Conservation (phyloP, 1,284 basidiomycete species). For the Schizophyllum commune region DNA sequence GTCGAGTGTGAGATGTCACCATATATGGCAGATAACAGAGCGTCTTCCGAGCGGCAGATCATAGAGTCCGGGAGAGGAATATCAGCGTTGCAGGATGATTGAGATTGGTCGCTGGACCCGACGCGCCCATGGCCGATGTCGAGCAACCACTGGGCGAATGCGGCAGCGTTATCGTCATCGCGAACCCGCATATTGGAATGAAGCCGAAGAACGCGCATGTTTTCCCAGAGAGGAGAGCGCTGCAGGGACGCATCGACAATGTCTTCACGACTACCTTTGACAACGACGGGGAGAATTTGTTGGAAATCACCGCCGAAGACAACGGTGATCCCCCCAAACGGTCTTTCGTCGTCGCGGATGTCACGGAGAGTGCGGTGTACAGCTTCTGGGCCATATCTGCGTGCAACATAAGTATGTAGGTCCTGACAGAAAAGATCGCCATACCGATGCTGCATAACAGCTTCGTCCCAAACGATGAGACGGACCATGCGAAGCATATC, state of each 20-base stretch:
- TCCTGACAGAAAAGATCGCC: too few species aligned
- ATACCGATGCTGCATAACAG: conserved; percentile 21
- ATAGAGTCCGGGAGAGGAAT: conserved; percentile 10
- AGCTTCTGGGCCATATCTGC: not conserved
- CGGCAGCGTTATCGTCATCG: not conserved
- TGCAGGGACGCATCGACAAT: conserved; percentile 27
- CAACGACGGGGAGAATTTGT: conserved; percentile 23
- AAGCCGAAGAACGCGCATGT: conserved; percentile 22
- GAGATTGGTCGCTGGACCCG: not conserved
- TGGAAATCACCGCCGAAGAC: conserved; percentile 35
- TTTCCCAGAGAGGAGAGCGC: conserved; percentile 27
- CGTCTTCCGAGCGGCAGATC: conserved; percentile 8
- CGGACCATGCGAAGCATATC: conserved; percentile 16
- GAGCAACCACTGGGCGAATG: conserved; percentile 31
- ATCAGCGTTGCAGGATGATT: too few species aligned
- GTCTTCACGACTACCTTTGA: conserved; percentile 22
- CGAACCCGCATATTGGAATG: conserved; percentile 31
- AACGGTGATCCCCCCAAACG: conserved; percentile 32
- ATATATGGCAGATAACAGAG: conserved; percentile 21
- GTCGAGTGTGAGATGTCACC: conserved; percentile 11
- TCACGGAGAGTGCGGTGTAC: conserved; percentile 15
- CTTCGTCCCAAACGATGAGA: conserved; percentile 31
- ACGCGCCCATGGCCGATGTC: conserved; percentile 30
- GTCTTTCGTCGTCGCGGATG: conserved; percentile 14
- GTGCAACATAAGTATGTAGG: too few species aligned